Conservation (phyloP, 805 yeast genomes). For the Blastobotrys americana region DNA sequence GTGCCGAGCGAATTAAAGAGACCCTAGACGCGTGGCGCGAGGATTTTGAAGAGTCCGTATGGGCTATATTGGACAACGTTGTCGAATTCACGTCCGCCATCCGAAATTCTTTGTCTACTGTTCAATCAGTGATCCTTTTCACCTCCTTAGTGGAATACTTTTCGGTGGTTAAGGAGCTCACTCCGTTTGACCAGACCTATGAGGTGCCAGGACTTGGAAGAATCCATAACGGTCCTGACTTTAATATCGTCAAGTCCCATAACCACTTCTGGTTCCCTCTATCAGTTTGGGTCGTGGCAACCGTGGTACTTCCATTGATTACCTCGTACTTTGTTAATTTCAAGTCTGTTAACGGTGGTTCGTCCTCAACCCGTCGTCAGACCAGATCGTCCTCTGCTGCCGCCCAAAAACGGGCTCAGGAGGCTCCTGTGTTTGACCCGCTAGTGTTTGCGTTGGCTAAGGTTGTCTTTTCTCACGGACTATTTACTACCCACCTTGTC, state of each 20-base stretch:
- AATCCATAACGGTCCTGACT: conserved; percentile 15
- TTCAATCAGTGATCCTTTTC: conserved; percentile 23
- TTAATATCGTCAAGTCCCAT: conserved; percentile 7
- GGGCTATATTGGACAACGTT: conserved; percentile 12
- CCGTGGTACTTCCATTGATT: conserved; percentile 26
- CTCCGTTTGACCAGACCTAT: conserved; percentile 8
- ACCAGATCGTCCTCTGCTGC: conserved; percentile 7
- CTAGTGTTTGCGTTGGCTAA: conserved; percentile 45
- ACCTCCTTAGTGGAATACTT: conserved; percentile 13
- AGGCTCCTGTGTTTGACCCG: conserved; percentile 40
- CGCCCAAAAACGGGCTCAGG: conserved; percentile 10
- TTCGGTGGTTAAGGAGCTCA: conserved; percentile 9
- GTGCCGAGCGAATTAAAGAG: conserved; percentile 21
- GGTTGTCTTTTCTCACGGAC: conserved; percentile 34
- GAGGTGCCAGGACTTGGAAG: background rate
- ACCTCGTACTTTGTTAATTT: conserved; percentile 30
- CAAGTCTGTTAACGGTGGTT: conserved; percentile 3
- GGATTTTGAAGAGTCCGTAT: conserved; percentile 11
- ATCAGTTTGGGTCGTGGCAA: conserved; percentile 20
- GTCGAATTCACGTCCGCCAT: conserved; percentile 14
- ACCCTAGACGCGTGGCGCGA: conserved; percentile 22
- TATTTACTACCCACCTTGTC: conserved; percentile 13
- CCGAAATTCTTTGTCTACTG: conserved; percentile 24
- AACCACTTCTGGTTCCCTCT: conserved; percentile 24
- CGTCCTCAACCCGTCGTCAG: conserved; percentile 1